Evolutionary conservation across 352 stramenopile species (phyloP).

Genomic region (Phytophthora sojae): DNA sequence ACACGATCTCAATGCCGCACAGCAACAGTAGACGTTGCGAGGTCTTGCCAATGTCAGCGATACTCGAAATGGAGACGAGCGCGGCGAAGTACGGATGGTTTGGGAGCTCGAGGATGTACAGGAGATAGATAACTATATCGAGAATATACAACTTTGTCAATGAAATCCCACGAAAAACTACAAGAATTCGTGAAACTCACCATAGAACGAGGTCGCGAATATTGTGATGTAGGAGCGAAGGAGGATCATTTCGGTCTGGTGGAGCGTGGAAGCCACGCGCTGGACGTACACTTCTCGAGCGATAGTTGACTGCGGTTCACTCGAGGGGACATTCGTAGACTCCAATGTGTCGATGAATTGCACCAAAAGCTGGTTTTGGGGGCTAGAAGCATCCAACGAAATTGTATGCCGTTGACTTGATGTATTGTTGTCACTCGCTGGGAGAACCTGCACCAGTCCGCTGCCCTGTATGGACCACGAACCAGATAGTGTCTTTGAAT

Average conservation of each 20-base stretch:
- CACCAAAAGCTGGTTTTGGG: background rate
- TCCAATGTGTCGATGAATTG: background rate
- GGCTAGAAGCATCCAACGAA: background rate
- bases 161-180: background rate
- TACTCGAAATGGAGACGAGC: slow-evolving; percentile 4
- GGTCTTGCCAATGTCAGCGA: background rate
- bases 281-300: background rate
- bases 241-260: slow-evolving; percentile 36
- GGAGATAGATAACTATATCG: slow-evolving; percentile 11
- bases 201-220: slow-evolving; percentile 23
- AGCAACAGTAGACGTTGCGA: slow-evolving; percentile 1
- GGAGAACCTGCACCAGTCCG: background rate
- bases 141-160: background rate
- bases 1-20: slow-evolving; percentile 7
- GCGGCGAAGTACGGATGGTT: slow-evolving; percentile 20
- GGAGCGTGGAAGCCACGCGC: slow-evolving; percentile 9
- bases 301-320: background rate
- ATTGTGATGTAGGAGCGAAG: background rate
- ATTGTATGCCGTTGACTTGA: background rate
- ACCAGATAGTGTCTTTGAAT: background rate
- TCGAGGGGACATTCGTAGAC: background rate
- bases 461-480: background rate
- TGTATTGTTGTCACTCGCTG: background rate
- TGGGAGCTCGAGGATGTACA: slow-evolving; percentile 14
- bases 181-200: background rate